Base-by-base conservation (phyloP, 805 yeast species). In the Cyberlindnera samutprakarnensis region DNA sequence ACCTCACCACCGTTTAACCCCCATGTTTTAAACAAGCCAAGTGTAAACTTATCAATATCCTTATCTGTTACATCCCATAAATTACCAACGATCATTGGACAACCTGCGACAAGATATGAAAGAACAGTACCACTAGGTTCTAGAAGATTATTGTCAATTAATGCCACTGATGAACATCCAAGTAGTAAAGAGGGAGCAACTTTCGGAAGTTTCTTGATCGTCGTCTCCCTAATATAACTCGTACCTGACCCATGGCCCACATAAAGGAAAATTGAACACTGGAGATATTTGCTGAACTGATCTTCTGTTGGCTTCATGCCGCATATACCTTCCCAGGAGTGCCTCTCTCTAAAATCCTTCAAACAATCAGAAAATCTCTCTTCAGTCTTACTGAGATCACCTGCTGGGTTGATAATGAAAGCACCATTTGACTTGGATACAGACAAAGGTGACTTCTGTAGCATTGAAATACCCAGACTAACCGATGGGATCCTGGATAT, bases 221-320 rank as follows among this genome's bases (percentile, higher is more conserved):
- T 56, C 5, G 74, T 64, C 1, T 78, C 62, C 19, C 75, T 65
- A 9, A 85, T 60, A 48, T 76, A 86, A 39, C 82, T 87, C 40
- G 85, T 90, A n/a, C 97, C 96, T 5, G 96, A 92, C 0, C 97
- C 96, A 57, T 92, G 99, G 0, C 99, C 99, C 34, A 88, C 65
- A 52, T 84, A 92, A 1, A 90, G 61, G 43, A 80, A 81, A 7
- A 83, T 42, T 23, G 71, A 64, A 2, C 69, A 56, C 2, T 47
- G 29, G 7, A 88, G 49, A 13, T 65, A 63, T 0, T 55, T 31
- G 1, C 66, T 39, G 22, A 87, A 61, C 14, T 69, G 64, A 0
- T 54, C 57, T 34, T 82, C 92, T 0, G 60, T 42, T 0, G 96
- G 95, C 27, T 59, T 61, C 5, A 41, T 37, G 1, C 84, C 81